Conservation (phyloP, 225 moss, liverwort and hornwort species). For the Thuidium tamariscinum region DNA sequence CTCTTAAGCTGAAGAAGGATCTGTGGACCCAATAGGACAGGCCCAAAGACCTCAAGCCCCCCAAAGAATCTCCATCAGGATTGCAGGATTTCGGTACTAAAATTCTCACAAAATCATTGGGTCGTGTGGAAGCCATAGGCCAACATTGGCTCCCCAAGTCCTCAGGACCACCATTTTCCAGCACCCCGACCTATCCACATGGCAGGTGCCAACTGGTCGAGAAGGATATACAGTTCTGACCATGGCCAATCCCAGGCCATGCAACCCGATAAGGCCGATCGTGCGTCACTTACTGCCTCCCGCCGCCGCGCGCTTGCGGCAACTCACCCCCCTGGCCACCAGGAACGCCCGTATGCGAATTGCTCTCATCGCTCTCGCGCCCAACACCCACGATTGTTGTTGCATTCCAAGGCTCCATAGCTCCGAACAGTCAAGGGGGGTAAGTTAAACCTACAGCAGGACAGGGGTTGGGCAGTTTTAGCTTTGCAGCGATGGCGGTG, state of each 20-base stretch:
- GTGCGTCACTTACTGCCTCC: neutral
- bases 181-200: neutral
- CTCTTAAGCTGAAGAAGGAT: neutral
- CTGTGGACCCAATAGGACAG: neutral
- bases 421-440: neutral
- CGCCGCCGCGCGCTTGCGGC: neutral
- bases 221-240: neutral
- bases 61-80: neutral
- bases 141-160: neutral
- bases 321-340: neutral
- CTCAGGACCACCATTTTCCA: neutral
- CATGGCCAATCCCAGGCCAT: neutral
- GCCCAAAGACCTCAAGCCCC: neutral
- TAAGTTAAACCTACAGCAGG: neutral
- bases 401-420: neutral
- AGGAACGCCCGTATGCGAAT: neutral
- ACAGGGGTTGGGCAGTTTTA: neutral
- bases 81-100: neutral
- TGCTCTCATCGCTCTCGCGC: neutral
- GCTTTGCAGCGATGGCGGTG: constrained; percentile 40
- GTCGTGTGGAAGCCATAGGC: neutral
- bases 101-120: neutral
- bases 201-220: neutral
- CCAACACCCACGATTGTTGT: neutral
- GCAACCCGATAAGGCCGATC: constrained; percentile 8